Conservation (phyloP, 1,284 basidiomycete genomes). For the Somion occarium region DNA sequence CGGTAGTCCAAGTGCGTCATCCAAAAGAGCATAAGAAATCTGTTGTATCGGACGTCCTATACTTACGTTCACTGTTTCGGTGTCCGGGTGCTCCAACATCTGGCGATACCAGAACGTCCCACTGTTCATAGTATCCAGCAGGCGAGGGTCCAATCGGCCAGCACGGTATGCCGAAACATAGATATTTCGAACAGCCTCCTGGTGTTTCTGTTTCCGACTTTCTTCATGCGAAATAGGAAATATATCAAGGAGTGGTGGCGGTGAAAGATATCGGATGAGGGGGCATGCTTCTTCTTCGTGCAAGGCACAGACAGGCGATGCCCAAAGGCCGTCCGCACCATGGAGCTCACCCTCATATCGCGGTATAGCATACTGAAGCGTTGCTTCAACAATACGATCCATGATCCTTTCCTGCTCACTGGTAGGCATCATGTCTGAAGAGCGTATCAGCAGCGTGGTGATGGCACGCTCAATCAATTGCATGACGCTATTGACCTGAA, state of each 20-base stretch:
- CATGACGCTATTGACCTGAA: slow-evolving; percentile 61
- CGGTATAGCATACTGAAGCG: slow-evolving; percentile 72
- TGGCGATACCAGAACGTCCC: slow-evolving; percentile 63
- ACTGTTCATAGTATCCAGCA: slow-evolving; percentile 56
- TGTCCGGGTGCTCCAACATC: slow-evolving; percentile 76
- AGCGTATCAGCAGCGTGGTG: slow-evolving; percentile 48
- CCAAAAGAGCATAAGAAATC: slow-evolving; percentile 66
- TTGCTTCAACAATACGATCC: slow-evolving; percentile 66
- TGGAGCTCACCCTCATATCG: slow-evolving; percentile 37
- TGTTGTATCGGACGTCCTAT: slow-evolving; percentile 59
- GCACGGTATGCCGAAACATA: slow-evolving; percentile 62
- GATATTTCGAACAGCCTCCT: slow-evolving; percentile 33
- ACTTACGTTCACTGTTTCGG: slow-evolving; percentile 54
- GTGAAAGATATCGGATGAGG: slow-evolving; percentile 48
- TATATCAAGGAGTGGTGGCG: slow-evolving; percentile 19
- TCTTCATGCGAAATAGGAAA: slow-evolving; percentile 12
- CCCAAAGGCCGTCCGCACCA: slow-evolving; percentile 39
- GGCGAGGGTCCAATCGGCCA: slow-evolving; percentile 51
- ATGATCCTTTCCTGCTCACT: slow-evolving; percentile 63
- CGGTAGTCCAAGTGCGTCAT: slow-evolving; percentile 60
- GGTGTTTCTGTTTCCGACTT: slow-evolving; percentile 3
- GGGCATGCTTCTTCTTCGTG: slow-evolving; percentile 53
- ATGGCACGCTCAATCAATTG: slow-evolving; percentile 70
- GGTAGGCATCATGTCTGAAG: slow-evolving; percentile 41
- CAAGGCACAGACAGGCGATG: slow-evolving; percentile 51